Base-by-base conservation (phyloP, 2,329 filamentous ascomycete species). In the Hypoxylon sp. region DNA sequence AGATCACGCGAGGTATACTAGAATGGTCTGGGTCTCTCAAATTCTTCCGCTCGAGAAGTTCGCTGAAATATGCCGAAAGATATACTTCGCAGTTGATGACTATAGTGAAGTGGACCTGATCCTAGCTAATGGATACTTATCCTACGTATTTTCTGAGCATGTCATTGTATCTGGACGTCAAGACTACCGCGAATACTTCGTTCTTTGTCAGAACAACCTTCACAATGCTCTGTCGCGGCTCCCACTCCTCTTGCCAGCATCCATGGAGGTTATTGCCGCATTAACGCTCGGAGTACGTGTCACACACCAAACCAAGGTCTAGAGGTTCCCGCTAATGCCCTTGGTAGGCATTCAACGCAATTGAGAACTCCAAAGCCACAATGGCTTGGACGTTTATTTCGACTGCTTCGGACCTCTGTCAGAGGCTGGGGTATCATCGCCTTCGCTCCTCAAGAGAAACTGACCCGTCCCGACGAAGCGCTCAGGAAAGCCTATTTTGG, bases 371-470 rank as follows among this genome's bases (percentile, higher is more conserved):
- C 0, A 78, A 74, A 48, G 74, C 75, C 4, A 71, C 72, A 14
- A 50, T 72, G 34, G 78, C 79, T 14, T 81, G 79, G 75, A 77
- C 68, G 2, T 74, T 78, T n/a, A 79, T 81, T 21, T 80, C 79
- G 2, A 70, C 69, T n/a, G 79, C 80, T 4, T 67, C 75, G 7
- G 75, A 75, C 34, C 57, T 78, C 3, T 81, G 78, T 34, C 74
- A 79, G 21, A 79, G 75, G 0, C 55, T 81, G 0, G 75, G 78
- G 11, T 78, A 79, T 21, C 79, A 81, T 65, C 74, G 71, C 1
- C 0, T 53, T 14, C 38, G 23, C 36, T 21, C 48, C 11, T 2
- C 34, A 5, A 60, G 14, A 28, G 60, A 56, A 25, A 38, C 21
- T n/a, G 64, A 69, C 7, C 50, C 53, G 19, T 60, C 9, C 5